phyloP scores from a whole-genome alignment of 768 basidiomycete species.

The Podaxis rugospora region DNA sequence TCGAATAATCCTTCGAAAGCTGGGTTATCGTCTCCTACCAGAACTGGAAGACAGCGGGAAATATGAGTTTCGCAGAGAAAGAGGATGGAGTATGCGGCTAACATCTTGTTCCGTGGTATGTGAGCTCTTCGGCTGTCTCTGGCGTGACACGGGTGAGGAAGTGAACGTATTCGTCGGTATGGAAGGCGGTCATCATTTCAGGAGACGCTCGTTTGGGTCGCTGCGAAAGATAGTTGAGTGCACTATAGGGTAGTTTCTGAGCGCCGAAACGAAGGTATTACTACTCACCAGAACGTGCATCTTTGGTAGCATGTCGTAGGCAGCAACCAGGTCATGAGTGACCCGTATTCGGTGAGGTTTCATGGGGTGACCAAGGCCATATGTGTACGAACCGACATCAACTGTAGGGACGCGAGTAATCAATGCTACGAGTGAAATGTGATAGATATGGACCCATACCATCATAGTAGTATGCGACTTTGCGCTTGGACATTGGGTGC shows the following conservation, averaged over 20 bases:
- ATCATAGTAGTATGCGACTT: slow-evolving; percentile 82
- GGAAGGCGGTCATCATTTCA: slow-evolving; percentile 86
- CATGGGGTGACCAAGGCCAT: slow-evolving; percentile 90
- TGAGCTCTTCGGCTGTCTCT: slow-evolving; percentile 84
- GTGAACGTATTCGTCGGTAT: slow-evolving; percentile 97
- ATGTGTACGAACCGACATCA: slow-evolving; percentile 71
- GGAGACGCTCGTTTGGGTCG: slow-evolving; percentile 66
- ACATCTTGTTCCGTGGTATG: slow-evolving; percentile 85
- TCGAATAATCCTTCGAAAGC: slow-evolving; percentile 96
- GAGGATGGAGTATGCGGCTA: slow-evolving; percentile 19
- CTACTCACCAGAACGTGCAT: slow-evolving; percentile 84
- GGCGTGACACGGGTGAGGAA: slow-evolving; percentile 87
- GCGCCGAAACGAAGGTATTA: background rate
- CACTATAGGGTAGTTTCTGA: background rate
- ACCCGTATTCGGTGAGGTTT: slow-evolving; percentile 95
- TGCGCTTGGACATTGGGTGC: slow-evolving; percentile 55
- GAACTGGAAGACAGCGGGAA: slow-evolving; percentile 38
- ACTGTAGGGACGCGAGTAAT: slow-evolving; percentile 31
- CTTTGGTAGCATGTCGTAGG: slow-evolving; percentile 90
- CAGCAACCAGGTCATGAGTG: slow-evolving; percentile 86
- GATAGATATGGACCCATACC: slow-evolving; percentile 32
- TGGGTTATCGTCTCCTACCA: slow-evolving; percentile 91
- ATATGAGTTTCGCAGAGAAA: background rate
- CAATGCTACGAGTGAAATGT: background rate
- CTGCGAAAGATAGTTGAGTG: slow-evolving; percentile 30